Conservation (phyloP, 139 green algal species). For the Pedinophyceae sp. region DNA sequence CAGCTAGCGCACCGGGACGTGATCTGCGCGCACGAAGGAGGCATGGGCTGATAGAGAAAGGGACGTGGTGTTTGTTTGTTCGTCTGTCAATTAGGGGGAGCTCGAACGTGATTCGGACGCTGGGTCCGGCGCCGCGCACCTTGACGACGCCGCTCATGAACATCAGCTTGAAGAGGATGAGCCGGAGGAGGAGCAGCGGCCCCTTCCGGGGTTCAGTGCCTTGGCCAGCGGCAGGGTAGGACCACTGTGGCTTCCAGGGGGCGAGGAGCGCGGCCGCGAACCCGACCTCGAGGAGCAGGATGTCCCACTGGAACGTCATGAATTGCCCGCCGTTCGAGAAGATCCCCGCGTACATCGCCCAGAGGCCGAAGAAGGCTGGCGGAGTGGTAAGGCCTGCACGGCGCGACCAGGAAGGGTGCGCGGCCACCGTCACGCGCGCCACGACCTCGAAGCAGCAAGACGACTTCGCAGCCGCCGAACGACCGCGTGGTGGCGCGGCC, state of each 20-base stretch:
- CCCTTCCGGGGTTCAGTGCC: background rate
- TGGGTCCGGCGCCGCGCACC: slow-evolving; percentile 1
- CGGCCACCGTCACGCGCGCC: too few relatives aligned
- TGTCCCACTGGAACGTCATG: slow-evolving; percentile 21
- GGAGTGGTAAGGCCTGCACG: background rate
- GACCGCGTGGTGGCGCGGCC: too few relatives aligned
- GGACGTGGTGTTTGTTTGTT: slow-evolving; percentile 3
- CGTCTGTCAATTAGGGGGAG: background rate
- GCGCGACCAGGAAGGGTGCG: too few relatives aligned
- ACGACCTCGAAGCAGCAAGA: too few relatives aligned
- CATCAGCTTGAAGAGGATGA: slow-evolving; percentile 22
- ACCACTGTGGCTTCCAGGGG: background rate
- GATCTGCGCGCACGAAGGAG: too few relatives aligned
- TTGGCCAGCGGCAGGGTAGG: background rate
- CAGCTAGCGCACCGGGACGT: slow-evolving; percentile 12
- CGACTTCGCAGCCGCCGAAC: too few relatives aligned
- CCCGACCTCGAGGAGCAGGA: slow-evolving; percentile 16
- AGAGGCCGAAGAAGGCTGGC: background rate
- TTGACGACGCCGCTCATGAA: slow-evolving; percentile 18
- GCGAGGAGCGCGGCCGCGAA: slow-evolving; percentile 3
- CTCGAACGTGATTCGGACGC: too few relatives aligned
- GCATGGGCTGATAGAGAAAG: too few relatives aligned
- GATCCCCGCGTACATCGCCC: slow-evolving; percentile 9
- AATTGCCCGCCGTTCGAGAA: slow-evolving; percentile 10
- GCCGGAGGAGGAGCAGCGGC: slow-evolving; percentile 2